phyloP scores from a whole-genome alignment of 805 yeast genomes.

The Pichia gijzeniarum region DNA sequence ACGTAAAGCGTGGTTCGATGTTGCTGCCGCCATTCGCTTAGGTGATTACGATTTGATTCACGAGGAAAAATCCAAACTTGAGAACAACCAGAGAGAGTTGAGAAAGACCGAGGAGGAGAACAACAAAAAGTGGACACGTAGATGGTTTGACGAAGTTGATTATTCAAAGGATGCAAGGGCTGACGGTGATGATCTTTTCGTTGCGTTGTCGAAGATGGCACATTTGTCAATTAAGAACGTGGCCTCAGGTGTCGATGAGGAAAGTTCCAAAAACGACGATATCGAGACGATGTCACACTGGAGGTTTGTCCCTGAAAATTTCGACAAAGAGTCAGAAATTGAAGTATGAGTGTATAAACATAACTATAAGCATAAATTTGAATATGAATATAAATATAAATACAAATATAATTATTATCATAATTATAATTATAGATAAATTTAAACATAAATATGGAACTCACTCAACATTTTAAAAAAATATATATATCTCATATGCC shows the following conservation, averaged over 20 bases:
- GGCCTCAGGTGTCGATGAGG: conserved; percentile 52
- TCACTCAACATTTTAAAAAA: not conserved
- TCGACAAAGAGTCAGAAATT: conserved; percentile 57
- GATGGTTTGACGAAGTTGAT: conserved; percentile 68
- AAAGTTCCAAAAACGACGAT: conserved; percentile 39
- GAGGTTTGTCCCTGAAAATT: conserved; percentile 54
- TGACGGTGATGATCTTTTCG: conserved; percentile 25
- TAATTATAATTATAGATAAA: not conserved
- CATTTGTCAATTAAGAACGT: conserved; percentile 56
- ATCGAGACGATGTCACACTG: conserved; percentile 53
- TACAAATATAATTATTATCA: not conserved
- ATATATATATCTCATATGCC: not conserved
- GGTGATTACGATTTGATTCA: conserved; percentile 75
- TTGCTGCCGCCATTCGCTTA: conserved; percentile 75
- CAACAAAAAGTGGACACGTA: conserved; percentile 64
- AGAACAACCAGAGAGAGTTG: conserved; percentile 76
- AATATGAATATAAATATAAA: not conserved
- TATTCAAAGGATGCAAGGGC: conserved; percentile 21
- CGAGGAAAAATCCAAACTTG: conserved; percentile 69
- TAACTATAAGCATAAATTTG: no score
- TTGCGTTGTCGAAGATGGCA: conserved; percentile 40
- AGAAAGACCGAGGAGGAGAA: conserved; percentile 65
- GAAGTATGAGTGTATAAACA: conserved; percentile 32
- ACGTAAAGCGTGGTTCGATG: conserved; percentile 84
- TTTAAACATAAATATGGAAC: not conserved